Base-by-base conservation (phyloP, 441 rosid species). In the Gossypium aridum region DNA sequence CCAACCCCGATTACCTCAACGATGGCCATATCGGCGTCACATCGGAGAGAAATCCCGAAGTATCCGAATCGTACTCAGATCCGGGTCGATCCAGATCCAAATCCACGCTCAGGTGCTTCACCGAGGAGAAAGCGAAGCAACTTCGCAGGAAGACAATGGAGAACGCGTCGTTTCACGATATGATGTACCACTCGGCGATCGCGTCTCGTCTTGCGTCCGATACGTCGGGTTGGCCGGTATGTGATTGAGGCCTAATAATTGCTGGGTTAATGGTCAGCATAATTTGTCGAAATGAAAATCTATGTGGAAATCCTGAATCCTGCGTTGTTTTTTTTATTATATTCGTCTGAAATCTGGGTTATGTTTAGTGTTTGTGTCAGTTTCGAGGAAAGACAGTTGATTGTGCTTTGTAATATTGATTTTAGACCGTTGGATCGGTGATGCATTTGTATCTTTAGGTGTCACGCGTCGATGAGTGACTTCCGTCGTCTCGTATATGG, bases 141-240 rank as follows among this genome's bases (percentile, higher is more conserved):
- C 82, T 92, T 16, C 73, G 97, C 71, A 83, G 49, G 84, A 89
- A 87, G 91, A 91, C 86, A 1, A 70, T 80, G 54, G 94, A 87
- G 67, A 73, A 81, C 20, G 76, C 85, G 43, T 51, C 90, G 54
- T 86, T 80, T 60, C 95, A 86, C 73, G 91, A 89, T 60, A 79
- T 81, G 64, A 90, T 90, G 93, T 90, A 90, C 81, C 93, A 89
- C 78, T 92, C 94, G 1, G 91, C 94, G 71, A 86, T 92, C 68
- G 96, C 96, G 0, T 83, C 96, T 14, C 89, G 93, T 34, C 85
- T 89, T 0, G 97, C 97, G 2, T 86, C 88, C 10, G 72, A 68
- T 68, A 1, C 10, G 7, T 49, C 72, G 23, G 39, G 8, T 49
- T 68, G 43, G 59, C 39, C 19, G 22, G 51, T 0, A 67, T 47